Base-by-base conservation (phyloP, 139 green algal genomes). In the Chlorella sp. region DNA sequence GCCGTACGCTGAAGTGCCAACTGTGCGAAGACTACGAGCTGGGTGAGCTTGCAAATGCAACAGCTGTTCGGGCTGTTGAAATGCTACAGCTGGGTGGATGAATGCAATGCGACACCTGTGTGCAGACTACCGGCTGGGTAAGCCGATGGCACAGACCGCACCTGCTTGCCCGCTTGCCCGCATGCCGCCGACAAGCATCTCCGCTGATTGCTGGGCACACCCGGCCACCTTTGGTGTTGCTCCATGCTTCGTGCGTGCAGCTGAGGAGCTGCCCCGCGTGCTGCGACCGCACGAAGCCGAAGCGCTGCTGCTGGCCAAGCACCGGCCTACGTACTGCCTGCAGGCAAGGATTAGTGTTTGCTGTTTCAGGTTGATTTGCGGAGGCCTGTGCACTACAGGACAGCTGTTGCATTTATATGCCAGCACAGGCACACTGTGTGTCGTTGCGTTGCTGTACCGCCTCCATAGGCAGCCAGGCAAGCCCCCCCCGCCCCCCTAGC, bases 231-330 rank as follows among this genome's bases (percentile, higher is more conserved):
- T 41, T 73, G 65, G 9, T 67, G 58, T 28, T 9, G 19, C 58
- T 67, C 16, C 22, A 28, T n/a, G 58, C 58, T 11, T 44, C 26
- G 2, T 56, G 1, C 40, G 5, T 38, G 24, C 73, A 60, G 51
- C n/a, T 41, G 30, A 40, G 0, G 85, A 87, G 68, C 62, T 78
- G 78, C 70, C 79, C 48, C 69, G 40, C 11, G 73, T 86, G 40
- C 64, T 92, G 24, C 68, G 17, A 19, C 60, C 72, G 17, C 32
- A 76, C 17, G 88, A 92, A 46, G 32, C 85, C 7, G 44, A 70
- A 36, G 19, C 36, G 26, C 62, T 90, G 19, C 19, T 91, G 83
- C n/a, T 40, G 8, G 65, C 88, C 11, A 3, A 81, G 2, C 88
- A 92, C 73, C 69, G 69, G 36, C 69, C 69, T 1, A 43, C 40